Conservation (phyloP, 2,329 filamentous ascomycete genomes). For the Bipolaris cookei region DNA sequence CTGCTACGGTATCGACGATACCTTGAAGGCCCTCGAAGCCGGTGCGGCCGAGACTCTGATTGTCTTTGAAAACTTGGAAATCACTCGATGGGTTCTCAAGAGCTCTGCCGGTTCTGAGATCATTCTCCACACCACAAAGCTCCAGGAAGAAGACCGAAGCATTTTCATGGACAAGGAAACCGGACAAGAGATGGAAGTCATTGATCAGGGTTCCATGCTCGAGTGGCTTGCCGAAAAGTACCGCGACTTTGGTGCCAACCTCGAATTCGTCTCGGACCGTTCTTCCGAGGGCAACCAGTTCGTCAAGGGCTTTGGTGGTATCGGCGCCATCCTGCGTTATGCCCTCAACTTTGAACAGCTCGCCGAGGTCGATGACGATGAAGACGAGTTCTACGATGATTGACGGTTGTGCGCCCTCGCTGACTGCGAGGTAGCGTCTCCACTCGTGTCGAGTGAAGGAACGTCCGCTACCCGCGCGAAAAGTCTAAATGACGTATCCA, state of each 20-base stretch:
- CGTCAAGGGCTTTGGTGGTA: conserved; percentile 98
- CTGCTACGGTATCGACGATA: conserved; percentile 98
- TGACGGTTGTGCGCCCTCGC: conserved; percentile 91
- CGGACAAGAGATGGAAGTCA: conserved; percentile 95
- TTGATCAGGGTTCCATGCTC: conserved; percentile 89
- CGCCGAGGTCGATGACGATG: conserved; percentile 79
- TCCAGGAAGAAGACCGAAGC: conserved; percentile 77
- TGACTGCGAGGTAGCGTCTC: conserved; percentile 82
- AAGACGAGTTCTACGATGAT: conserved; percentile 91
- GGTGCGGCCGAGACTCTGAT: conserved; percentile 94
- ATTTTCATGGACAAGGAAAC: conserved; percentile 95
- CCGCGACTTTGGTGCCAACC: conserved; percentile 92
- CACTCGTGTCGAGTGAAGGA: conserved; percentile 61
- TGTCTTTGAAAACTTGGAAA: conserved; percentile 95
- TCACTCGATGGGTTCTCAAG: conserved; percentile 91
- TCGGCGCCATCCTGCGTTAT: conserved; percentile 96
- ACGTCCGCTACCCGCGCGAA: conserved; percentile 57
- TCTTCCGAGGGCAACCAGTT: conserved; percentile 99
- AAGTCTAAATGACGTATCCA: conserved; percentile 44
- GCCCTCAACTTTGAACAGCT: conserved; percentile 99
- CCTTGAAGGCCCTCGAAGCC: conserved; percentile 92
- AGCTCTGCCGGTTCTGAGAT: conserved; percentile 73
- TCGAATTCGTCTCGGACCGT: conserved; percentile 97
- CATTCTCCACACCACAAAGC: conserved; percentile 86
- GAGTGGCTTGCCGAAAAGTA: conserved; percentile 99